phyloP scores from a whole-genome alignment of 306 rosid genomes.

The apple (Malus domestica) region DNA sequence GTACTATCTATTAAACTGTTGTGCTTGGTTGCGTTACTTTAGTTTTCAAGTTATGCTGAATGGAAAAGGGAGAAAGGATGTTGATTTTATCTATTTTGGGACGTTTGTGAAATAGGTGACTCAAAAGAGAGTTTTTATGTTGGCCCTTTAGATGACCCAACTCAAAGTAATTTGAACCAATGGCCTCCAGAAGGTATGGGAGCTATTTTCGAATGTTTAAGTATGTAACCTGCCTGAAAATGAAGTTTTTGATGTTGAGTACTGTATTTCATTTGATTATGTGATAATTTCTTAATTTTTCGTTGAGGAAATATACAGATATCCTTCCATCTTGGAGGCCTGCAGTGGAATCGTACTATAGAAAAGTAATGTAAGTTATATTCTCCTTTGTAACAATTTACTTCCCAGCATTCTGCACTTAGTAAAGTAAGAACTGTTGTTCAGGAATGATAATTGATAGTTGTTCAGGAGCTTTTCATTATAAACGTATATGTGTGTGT shows the following conservation, averaged over 20 bases:
- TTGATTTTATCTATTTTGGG: not conserved
- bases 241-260: not conserved
- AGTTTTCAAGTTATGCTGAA: not conserved
- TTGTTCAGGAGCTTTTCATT: not conserved
- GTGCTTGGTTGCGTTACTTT: not conserved
- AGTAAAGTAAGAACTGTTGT: too few species aligned
- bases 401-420: not conserved
- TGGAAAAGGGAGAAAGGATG: not conserved
- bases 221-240: not conserved
- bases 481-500: too few species aligned
- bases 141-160: slow-evolving; percentile 50
- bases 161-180: slow-evolving; percentile 41
- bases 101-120: slow-evolving; percentile 47
- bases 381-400: not conserved
- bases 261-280: not conserved
- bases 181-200: slow-evolving; percentile 75
- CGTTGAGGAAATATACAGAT: slow-evolving; percentile 40
- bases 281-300: not conserved
- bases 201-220: not conserved
- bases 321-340: slow-evolving; percentile 60
- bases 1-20: not conserved
- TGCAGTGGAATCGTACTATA: slow-evolving; percentile 49
- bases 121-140: slow-evolving; percentile 62
- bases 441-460: too few species aligned
- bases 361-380: slow-evolving; percentile 49